Percentiles rank a stretch among this genome's conserved stretches.
Conservation (phyloP, 225 moss, liverwort and hornwort species). For the Pleurozium schreberi region DNA sequence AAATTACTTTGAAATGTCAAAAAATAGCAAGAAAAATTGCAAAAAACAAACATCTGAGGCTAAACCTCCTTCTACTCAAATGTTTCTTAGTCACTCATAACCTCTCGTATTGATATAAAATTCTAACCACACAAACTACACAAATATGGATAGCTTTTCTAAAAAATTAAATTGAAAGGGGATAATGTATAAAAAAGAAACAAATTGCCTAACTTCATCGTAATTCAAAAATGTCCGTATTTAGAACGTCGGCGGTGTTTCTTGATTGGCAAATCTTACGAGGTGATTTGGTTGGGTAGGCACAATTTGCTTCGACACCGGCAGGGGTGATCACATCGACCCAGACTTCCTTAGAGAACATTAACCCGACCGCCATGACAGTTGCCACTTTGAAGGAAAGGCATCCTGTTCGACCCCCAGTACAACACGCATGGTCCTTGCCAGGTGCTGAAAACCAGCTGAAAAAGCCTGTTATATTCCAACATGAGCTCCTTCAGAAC, state of each 20-base stretch:
- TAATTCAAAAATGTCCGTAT: too few species aligned
- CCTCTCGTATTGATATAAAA: too few species aligned
- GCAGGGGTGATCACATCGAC: constrained; percentile 46
- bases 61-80: too few species aligned
- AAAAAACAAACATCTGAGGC: too few species aligned
- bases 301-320: constrained; percentile 86
- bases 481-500: constrained; percentile 99
- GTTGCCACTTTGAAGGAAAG: constrained; percentile 67
- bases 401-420: constrained; percentile 79
- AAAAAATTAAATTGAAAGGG: too few species aligned
- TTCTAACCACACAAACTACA: too few species aligned
- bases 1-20: too few species aligned
- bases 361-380: constrained; percentile 40
- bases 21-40: too few species aligned
- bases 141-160: too few species aligned
- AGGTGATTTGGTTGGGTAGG: constrained; percentile 31
- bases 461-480: constrained; percentile 85
- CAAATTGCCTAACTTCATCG: too few species aligned
- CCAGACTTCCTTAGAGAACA: constrained; percentile 40
- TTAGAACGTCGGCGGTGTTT: neutral
- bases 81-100: too few species aligned
- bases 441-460: constrained; percentile 50
- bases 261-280: neutral
- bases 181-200: too few species aligned
- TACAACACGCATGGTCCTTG: constrained; percentile 77